Conservation (phyloP, 202 grass and related monocot species). For the Hordeum pubiflorum region DNA sequence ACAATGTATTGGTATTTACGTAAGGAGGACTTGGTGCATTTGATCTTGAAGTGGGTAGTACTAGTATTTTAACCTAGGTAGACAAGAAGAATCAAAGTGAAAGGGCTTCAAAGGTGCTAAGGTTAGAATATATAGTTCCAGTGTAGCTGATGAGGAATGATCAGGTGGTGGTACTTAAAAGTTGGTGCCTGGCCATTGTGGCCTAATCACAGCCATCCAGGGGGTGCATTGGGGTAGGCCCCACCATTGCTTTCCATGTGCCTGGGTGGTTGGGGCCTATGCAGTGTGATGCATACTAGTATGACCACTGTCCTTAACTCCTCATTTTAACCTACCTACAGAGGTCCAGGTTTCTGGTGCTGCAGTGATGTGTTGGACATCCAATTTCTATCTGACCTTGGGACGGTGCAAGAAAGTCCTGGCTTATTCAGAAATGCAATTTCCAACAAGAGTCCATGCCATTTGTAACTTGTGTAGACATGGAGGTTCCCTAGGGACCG, state of each 20-base stretch:
- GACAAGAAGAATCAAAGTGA: slow-evolving; percentile 85
- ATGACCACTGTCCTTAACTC: slow-evolving; percentile 38
- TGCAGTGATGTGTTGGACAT: slow-evolving; percentile 1
- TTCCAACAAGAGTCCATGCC: slow-evolving; percentile 16
- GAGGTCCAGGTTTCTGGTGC: slow-evolving; percentile 30
- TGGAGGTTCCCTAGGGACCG: slow-evolving; percentile 11
- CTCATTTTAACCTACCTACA: not conserved
- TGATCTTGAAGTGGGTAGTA: slow-evolving; percentile 11
- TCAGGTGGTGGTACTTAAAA: slow-evolving; percentile 85
- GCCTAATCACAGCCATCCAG: slow-evolving; percentile 58
- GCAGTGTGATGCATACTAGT: not conserved
- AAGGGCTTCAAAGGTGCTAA: slow-evolving; percentile 44
- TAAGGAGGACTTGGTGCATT: slow-evolving; percentile 35
- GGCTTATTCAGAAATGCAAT: slow-evolving; percentile 3
- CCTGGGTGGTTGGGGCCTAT: slow-evolving; percentile 54
- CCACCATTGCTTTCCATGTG: slow-evolving; percentile 47
- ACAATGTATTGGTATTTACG: slow-evolving; percentile 41
- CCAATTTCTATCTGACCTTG: slow-evolving; percentile 35
- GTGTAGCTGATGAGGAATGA: slow-evolving; percentile 44
- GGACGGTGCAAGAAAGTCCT: slow-evolving; percentile 19
- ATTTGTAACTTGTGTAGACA: slow-evolving; percentile 18
- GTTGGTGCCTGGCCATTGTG: slow-evolving; percentile 64
- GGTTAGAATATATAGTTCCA: slow-evolving; percentile 39
- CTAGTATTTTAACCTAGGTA: slow-evolving; percentile 59
- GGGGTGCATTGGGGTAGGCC: slow-evolving; percentile 3